Evolutionary conservation across 208 protist species (phyloP).

Genomic region (Pavlovales sp.): DNA sequence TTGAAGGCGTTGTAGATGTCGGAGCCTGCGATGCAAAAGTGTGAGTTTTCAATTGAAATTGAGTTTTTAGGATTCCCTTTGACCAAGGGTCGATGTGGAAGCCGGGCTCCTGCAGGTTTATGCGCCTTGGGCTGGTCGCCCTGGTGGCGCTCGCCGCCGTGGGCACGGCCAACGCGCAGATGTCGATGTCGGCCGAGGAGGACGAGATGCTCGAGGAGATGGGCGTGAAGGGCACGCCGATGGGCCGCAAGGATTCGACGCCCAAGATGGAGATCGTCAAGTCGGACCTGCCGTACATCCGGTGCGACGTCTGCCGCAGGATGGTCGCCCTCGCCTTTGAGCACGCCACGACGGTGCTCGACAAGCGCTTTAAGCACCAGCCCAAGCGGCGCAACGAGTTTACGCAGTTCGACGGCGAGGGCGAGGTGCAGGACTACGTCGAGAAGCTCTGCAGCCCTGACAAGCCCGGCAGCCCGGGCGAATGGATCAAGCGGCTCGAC

Average conservation of each 20-base stretch:
- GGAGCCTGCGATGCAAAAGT: no score
- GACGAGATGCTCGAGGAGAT: conserved; percentile 38
- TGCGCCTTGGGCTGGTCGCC: no score
- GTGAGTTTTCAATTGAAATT: no score
- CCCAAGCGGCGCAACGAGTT: conserved; percentile 6
- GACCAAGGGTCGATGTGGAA: no score
- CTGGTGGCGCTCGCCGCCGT: background rate
- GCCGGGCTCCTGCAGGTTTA: no score
- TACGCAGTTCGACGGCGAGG: conserved; percentile 35
- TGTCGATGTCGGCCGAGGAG: conserved; percentile 14
- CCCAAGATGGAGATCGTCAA: conserved; percentile 10
- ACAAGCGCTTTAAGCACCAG: conserved; percentile 22
- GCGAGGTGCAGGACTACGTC: conserved; percentile 16
- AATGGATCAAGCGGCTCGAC: conserved; percentile 3
- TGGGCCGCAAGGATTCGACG: conserved; percentile 24
- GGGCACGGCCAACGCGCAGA: background rate
- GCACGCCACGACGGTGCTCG: background rate
- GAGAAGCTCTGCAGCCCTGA: conserved; percentile 7
- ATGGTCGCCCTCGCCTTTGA: conserved; percentile 1
- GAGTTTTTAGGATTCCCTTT: no score
- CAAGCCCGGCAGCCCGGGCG: conserved; percentile 5
- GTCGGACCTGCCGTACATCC: conserved; percentile 26
- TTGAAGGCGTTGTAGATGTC: no score
- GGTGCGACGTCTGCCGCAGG: conserved; percentile 20
- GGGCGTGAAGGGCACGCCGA: conserved; percentile 30